phyloP scores from a whole-genome alignment of 2,329 filamentous ascomycete genomes.

The Colletotrichum orbiculare region DNA sequence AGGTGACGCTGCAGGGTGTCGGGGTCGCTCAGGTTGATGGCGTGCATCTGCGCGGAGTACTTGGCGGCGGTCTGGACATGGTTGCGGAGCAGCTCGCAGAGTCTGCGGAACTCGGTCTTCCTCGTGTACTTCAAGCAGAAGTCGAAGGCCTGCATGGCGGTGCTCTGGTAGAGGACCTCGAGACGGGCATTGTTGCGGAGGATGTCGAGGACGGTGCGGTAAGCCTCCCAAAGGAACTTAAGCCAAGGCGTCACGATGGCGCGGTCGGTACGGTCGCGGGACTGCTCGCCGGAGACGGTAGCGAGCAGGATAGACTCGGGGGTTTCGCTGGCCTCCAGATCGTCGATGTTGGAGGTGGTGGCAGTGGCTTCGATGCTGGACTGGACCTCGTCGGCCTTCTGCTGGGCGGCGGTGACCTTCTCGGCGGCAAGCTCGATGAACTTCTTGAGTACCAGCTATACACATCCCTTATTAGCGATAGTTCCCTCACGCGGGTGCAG shows the following conservation, averaged over 20 bases:
- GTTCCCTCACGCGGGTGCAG: not conserved
- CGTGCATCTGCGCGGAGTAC: slow-evolving; percentile 98
- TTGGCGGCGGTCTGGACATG: slow-evolving; percentile 99
- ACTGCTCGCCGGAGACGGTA: slow-evolving; percentile 97
- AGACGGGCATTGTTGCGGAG: slow-evolving; percentile 98
- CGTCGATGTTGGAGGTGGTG: slow-evolving; percentile 82
- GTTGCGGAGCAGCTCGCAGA: slow-evolving; percentile 97
- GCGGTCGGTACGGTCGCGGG: slow-evolving; percentile 94
- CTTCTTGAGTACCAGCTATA: slow-evolving; percentile 88
- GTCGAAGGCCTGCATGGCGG: slow-evolving; percentile 96
- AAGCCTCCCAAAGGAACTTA: slow-evolving; percentile 99
- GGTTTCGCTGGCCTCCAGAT: slow-evolving; percentile 96
- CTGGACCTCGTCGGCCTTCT: slow-evolving; percentile 95
- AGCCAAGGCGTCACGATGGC: slow-evolving; percentile 99
- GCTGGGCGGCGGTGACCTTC: slow-evolving; percentile 95
- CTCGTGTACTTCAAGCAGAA: slow-evolving; percentile 98
- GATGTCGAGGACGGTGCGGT: slow-evolving; percentile 97
- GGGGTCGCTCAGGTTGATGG: slow-evolving; percentile 97
- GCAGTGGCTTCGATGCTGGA: slow-evolving; percentile 82
- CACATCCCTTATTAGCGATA: slow-evolving; percentile 19
- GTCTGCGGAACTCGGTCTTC: slow-evolving; percentile 98
- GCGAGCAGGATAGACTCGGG: slow-evolving; percentile 98
- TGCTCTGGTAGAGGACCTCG: slow-evolving; percentile 98
- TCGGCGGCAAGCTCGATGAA: slow-evolving; percentile 97
- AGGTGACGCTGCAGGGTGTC: slow-evolving; percentile 97